Evolutionary conservation across 1,139 yeast species (phyloP).

Genomic region (Debaryomyces nepalensis): DNA sequence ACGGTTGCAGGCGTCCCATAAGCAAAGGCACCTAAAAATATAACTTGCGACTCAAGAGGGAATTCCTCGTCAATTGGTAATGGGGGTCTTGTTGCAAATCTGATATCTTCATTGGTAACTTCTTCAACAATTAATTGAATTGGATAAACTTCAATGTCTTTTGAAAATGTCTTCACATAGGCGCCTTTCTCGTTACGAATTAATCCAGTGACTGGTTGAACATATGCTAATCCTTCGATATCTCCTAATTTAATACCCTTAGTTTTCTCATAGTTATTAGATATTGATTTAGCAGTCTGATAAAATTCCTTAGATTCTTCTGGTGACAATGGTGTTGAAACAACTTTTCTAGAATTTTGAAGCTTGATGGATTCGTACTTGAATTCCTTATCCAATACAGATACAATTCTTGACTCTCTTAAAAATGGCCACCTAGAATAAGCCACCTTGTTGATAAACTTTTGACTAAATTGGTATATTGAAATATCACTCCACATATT

Average conservation of each 20-base stretch:
- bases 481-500: slow-evolving; percentile 54
- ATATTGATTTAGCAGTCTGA: slow-evolving; percentile 35
- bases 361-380: slow-evolving; percentile 47
- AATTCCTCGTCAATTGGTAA: slow-evolving; percentile 80
- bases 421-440: slow-evolving; percentile 90
- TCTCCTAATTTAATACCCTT: slow-evolving; percentile 64
- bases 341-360: slow-evolving; percentile 38
- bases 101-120: slow-evolving; percentile 71
- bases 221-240: slow-evolving; percentile 65
- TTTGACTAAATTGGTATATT: slow-evolving; percentile 62
- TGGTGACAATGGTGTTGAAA: slow-evolving; percentile 41
- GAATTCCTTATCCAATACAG: slow-evolving; percentile 59
- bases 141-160: slow-evolving; percentile 64
- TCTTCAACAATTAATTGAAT: slow-evolving; percentile 78
- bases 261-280: slow-evolving; percentile 45
- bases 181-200: slow-evolving; percentile 76
- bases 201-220: slow-evolving; percentile 79
- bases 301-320: slow-evolving; percentile 49
- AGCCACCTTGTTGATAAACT: slow-evolving; percentile 61
- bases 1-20: slow-evolving; percentile 86
- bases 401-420: slow-evolving; percentile 74
- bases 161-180: slow-evolving; percentile 66
- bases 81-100: slow-evolving; percentile 77
- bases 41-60: slow-evolving; percentile 71
- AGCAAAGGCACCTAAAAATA: slow-evolving; percentile 87